Evolutionary conservation across 1,284 basidiomycete genomes (phyloP), one percentile per base, ranked within the genome.

Genomic region (Moesziomyces antarcticus): DNA sequence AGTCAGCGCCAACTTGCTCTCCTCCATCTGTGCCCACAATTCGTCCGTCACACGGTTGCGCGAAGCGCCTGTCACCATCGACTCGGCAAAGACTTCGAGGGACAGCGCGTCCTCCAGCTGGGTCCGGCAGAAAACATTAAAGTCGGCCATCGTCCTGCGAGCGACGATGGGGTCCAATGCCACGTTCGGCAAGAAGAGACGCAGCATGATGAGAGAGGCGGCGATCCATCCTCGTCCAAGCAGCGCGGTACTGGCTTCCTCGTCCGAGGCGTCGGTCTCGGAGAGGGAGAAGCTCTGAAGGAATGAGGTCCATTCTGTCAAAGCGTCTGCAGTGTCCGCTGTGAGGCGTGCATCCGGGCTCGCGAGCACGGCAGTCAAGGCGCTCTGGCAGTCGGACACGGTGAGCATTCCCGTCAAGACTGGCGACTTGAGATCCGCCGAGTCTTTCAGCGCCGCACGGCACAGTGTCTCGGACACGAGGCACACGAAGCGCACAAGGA

Each of bases 121-220:
- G 0, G 84, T 77, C 18, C 87, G 82, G 20, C 70, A 63, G 41
- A 64, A 54, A 18, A 56, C 47, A 75, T 88, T 86, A 47, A 91
- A 89, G 41, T 87, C 85, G 6, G 84, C 84, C 0, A 87, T 86
- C 40, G 88, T 89, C 47, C 87, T 87, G 52, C 90, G 88, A 35
- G 91, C 88, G 20, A 90, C 90, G 16, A 91, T 89, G 10, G 96
- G 96, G 83, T 99, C 97, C 55, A 98, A 86, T 1, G 95, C 93
- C 5, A 90, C 86, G 79, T 93, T 89, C 0, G 97, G 94, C 49
- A 98, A 87, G 81, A 92, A 92, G n/a, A 96, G 87, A 1, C 89
- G 86, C 18, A 93, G 81, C 30, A 92, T 84, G 53, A 89, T 77
- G 30, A 86, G 86, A 48, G 90, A 88, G 27, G 93, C 81, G 0